Evolutionary conservation across 2,329 filamentous ascomycete species (phyloP).

Genomic region (Uncinocarpus reesii): DNA sequence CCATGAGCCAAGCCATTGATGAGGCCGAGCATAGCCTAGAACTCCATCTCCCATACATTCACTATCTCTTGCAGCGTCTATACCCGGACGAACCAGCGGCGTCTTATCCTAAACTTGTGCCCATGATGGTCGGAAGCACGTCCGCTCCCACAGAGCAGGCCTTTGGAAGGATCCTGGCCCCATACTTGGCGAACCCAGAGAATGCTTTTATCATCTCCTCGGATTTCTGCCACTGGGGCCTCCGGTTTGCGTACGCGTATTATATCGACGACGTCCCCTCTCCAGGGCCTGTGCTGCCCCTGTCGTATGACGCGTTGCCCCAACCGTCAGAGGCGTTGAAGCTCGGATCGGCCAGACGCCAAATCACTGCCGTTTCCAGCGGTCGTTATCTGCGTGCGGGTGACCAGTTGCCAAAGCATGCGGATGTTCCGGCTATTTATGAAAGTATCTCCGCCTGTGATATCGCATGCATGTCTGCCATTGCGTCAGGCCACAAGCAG

Average conservation of each 20-base stretch:
- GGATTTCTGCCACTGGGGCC: slow-evolving; percentile 95
- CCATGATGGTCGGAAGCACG: slow-evolving; percentile 75
- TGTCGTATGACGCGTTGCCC: slow-evolving; percentile 36
- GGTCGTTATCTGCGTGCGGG: slow-evolving; percentile 25
- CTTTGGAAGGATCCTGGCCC: slow-evolving; percentile 61
- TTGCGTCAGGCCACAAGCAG: slow-evolving; percentile 63
- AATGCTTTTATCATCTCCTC: slow-evolving; percentile 84
- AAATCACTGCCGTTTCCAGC: slow-evolving; percentile 23
- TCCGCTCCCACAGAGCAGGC: slow-evolving; percentile 53
- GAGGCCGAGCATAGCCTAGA: slow-evolving; percentile 85
- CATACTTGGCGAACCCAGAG: slow-evolving; percentile 61
- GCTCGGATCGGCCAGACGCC: slow-evolving; percentile 22
- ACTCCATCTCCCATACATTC: slow-evolving; percentile 92
- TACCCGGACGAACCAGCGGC: slow-evolving; percentile 40
- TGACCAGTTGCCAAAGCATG: slow-evolving; percentile 26
- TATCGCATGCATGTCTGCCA: slow-evolving; percentile 69
- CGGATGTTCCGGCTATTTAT: slow-evolving; percentile 51
- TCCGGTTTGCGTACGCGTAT: slow-evolving; percentile 70
- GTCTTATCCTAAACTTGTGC: slow-evolving; percentile 64
- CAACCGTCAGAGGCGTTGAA: slow-evolving; percentile 26
- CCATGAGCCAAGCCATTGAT: slow-evolving; percentile 58
- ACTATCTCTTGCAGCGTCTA: slow-evolving; percentile 57
- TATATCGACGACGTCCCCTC: slow-evolving; percentile 50
- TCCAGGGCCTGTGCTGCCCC: slow-evolving; percentile 28
- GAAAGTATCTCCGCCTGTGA: slow-evolving; percentile 78